Conservation (phyloP, 1,139 yeast species). For the Kodamaea fungicola region DNA sequence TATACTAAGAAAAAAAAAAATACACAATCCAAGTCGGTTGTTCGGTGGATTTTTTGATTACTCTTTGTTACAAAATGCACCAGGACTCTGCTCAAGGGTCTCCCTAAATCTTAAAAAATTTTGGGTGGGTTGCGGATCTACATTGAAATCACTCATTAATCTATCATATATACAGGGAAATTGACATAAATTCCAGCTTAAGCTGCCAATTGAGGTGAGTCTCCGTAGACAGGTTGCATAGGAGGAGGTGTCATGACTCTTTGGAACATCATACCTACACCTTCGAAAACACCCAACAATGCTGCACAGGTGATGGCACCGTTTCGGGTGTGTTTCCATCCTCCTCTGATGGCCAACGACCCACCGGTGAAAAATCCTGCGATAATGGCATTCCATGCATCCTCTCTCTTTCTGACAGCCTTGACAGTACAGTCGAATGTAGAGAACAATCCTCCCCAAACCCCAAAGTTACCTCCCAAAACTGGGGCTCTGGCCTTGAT, state of each 20-base stretch:
- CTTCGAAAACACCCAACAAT: conserved; percentile 93
- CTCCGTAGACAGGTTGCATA: conserved; percentile 72
- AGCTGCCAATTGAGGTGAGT: conserved; percentile 51
- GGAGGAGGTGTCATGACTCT: conserved; percentile 90
- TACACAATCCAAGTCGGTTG: conserved; percentile 1
- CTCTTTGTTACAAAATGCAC: too few species aligned
- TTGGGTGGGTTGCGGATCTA: not conserved
- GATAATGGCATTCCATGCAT: conserved; percentile 96
- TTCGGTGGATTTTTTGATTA: too few species aligned
- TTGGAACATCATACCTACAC: conserved; percentile 96
- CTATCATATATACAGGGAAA: conserved; percentile 1
- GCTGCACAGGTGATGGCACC: conserved; percentile 98
- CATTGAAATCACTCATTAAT: not conserved
- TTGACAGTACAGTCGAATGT: conserved; percentile 95
- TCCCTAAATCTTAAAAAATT: too few species aligned
- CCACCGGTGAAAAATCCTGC: conserved; percentile 99
- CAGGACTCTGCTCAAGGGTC: too few species aligned
- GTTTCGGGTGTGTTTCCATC: conserved; percentile 95
- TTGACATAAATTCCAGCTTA: conserved; percentile 13
- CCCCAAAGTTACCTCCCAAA: conserved; percentile 98
- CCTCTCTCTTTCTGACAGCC: conserved; percentile 95
- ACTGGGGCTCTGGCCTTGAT: conserved; percentile 97
- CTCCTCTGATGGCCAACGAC: conserved; percentile 95
- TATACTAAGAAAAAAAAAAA: conserved; percentile 1
- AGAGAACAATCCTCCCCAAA: conserved; percentile 98